phyloP scores from a whole-genome alignment of 2,329 filamentous ascomycete species.

The Aspergillus tanneri region DNA sequence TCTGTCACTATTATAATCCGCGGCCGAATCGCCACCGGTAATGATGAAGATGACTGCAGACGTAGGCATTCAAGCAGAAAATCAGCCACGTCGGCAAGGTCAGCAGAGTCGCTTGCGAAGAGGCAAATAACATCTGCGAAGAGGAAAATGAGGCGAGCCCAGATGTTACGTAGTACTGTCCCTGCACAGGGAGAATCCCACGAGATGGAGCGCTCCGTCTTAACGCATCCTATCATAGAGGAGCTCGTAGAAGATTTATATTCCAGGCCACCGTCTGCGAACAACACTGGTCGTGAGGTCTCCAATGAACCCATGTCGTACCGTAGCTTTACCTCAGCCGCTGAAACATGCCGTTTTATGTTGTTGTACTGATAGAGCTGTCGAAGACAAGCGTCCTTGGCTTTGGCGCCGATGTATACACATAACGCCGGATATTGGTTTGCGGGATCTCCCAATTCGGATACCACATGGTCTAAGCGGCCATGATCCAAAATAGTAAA shows the following conservation, averaged over 20 bases:
- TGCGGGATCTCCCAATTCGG: not conserved
- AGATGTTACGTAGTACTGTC: not conserved
- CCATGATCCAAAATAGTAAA: not conserved
- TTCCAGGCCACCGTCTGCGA: not conserved
- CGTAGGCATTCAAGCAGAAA: constrained; percentile 1
- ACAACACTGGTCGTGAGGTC: not conserved
- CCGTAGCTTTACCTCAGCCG: not conserved
- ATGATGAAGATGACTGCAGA: constrained; percentile 1
- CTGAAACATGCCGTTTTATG: not conserved
- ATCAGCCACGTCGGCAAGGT: not conserved
- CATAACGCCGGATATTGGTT: not conserved
- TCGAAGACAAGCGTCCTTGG: constrained; percentile 3
- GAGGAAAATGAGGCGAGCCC: constrained; percentile 4
- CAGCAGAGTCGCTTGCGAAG: constrained; percentile 3
- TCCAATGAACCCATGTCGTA: not conserved
- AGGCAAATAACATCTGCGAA: constrained; percentile 8
- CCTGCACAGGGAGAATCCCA: not conserved
- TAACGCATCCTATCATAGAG: not conserved
- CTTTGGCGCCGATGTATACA: not conserved
- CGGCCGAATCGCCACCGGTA: not conserved
- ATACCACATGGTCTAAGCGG: not conserved
- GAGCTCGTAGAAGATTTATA: not conserved
- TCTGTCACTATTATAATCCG: constrained; percentile 1
- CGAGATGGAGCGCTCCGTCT: not conserved
- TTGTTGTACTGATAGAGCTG: constrained; percentile 4